These are phyloP conservation scores for Neurospora pannonica DNA, from an alignment of 495 filamentous ascomycete species.

Conservation along the genomic window DNA sequence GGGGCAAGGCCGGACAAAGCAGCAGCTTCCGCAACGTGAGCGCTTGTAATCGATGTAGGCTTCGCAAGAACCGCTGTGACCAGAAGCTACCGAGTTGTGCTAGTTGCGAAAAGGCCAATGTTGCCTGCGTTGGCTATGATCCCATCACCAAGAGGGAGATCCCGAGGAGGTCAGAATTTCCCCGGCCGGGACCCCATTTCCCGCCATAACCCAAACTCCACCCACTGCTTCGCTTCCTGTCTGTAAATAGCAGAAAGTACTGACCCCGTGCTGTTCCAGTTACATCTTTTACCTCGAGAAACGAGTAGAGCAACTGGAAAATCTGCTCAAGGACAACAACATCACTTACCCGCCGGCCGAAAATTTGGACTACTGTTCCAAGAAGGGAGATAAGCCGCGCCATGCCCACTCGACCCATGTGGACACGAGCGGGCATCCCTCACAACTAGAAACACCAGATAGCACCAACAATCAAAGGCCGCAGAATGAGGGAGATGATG, in stretches of 20 bases:
- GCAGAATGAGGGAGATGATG: constrained; percentile 31
- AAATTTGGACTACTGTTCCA: constrained; percentile 63
- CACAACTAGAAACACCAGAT: constrained; percentile 10
- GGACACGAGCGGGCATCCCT: constrained; percentile 5
- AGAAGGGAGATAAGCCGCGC: constrained; percentile 38
- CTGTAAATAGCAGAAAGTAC: constrained; percentile 1
- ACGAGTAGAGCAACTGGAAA: constrained; percentile 72
- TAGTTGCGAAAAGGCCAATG: constrained; percentile 80
- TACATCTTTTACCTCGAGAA: constrained; percentile 94
- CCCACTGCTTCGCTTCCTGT: not conserved
- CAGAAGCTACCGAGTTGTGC: constrained; percentile 83
- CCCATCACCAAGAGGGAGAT: constrained; percentile 93
- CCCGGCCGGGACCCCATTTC: not conserved
- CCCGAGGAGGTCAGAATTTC: constrained; percentile 53
- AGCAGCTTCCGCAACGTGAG: constrained; percentile 82
- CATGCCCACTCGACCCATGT: constrained; percentile 21
- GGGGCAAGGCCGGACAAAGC: constrained; percentile 36
- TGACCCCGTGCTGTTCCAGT: constrained; percentile 32
- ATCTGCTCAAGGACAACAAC: constrained; percentile 57
- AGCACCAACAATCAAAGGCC: constrained; percentile 16
- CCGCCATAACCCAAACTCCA: constrained; percentile 3
- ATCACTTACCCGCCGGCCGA: constrained; percentile 66
- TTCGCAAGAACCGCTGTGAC: constrained; percentile 92
- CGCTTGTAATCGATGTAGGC: constrained; percentile 85
- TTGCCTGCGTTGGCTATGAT: constrained; percentile 89